phyloP scores from a whole-genome alignment of 192 early-diverging fungal species.

The Gryganskiella cystojenkinii region DNA sequence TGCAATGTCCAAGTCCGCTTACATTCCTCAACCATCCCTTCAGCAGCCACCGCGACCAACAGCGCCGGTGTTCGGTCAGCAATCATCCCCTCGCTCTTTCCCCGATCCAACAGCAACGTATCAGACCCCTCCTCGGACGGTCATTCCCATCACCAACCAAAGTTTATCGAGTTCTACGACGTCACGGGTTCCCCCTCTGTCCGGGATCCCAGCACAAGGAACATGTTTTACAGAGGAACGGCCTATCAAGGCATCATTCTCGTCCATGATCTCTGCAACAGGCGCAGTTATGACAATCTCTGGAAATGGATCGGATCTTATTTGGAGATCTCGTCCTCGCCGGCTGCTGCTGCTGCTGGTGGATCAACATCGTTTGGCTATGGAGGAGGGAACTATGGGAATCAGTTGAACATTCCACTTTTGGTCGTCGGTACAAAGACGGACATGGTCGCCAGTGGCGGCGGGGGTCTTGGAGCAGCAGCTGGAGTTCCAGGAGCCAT shows the following conservation, averaged over 20 bases:
- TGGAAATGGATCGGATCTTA: constrained; percentile 61
- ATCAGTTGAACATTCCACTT: constrained; percentile 13
- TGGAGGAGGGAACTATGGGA: too few species aligned
- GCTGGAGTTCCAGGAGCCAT: background rate
- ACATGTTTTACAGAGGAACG: constrained; percentile 58
- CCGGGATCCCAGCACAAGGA: constrained; percentile 58
- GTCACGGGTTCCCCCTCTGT: constrained; percentile 55
- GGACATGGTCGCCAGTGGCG: constrained; percentile 6
- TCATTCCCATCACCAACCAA: constrained; percentile 16
- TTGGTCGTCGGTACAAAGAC: constrained; percentile 43
- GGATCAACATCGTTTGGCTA: constrained; percentile 7
- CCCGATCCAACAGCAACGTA: constrained; percentile 4
- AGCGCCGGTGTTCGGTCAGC: background rate
- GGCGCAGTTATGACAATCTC: constrained; percentile 62
- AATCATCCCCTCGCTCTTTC: constrained; percentile 5
- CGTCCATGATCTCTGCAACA: constrained; percentile 64
- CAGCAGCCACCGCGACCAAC: constrained; percentile 4
- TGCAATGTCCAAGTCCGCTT: constrained; percentile 64
- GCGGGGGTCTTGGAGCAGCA: background rate
- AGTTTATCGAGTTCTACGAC: constrained; percentile 69
- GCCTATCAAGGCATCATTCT: constrained; percentile 60
- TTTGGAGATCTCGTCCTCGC: constrained; percentile 16
- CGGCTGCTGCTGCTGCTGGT: background rate
- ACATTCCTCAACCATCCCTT: constrained; percentile 22
- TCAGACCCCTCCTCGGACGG: constrained; percentile 30